Conservation (phyloP, 2,329 filamentous ascomycete genomes). For the Grosmannia clavigera region DNA sequence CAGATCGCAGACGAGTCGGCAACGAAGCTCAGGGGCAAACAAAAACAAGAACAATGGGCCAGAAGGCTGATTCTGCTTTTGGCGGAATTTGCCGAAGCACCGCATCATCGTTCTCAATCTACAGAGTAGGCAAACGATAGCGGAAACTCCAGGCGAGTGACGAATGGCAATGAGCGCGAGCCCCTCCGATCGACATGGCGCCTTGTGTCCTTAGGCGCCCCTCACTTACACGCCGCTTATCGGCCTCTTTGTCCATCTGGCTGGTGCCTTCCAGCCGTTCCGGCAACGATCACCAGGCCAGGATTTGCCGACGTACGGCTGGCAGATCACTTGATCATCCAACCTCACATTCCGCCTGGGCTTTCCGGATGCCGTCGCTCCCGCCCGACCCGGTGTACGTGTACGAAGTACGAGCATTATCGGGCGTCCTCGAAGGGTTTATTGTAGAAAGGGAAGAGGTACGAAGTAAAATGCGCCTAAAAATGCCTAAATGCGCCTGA, state of each 20-base stretch:
- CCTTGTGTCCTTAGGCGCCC: background rate
- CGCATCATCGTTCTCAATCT: background rate
- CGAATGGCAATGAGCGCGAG: background rate
- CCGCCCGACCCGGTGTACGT: background rate
- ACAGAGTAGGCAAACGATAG: background rate
- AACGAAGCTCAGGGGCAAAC: background rate
- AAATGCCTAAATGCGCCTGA: too few relatives aligned
- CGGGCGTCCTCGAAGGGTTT: too few relatives aligned
- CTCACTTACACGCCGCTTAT: background rate
- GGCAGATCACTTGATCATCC: background rate
- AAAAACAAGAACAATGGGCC: background rate
- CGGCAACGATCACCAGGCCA: background rate
- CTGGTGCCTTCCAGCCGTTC: background rate
- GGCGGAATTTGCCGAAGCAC: background rate
- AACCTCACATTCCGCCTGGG: background rate
- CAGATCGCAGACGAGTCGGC: background rate
- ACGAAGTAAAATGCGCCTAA: too few relatives aligned
- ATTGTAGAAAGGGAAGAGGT: too few relatives aligned
- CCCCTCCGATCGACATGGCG: background rate
- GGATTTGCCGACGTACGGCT: background rate
- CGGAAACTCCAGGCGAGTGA: background rate
- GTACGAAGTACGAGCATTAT: too few relatives aligned
- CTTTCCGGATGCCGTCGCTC: background rate
- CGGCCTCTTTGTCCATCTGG: background rate
- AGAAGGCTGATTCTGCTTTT: background rate